phyloP scores from a whole-genome alignment of 352 stramenopile genomes.

The Albugo candida region DNA sequence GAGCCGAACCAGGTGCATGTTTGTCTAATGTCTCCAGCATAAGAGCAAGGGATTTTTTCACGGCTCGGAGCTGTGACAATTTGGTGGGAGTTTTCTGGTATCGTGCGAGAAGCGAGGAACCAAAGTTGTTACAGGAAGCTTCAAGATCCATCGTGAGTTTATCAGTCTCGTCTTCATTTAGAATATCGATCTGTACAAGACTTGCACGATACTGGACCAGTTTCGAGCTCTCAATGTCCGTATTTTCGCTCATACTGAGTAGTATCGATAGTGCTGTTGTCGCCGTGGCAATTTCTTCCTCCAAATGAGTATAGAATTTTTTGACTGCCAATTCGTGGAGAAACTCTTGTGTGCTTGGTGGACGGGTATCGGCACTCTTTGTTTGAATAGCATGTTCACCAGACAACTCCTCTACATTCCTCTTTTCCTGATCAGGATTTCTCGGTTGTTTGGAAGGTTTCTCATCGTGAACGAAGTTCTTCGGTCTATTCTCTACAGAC shows the following conservation, averaged over 20 bases:
- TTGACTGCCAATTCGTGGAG: constrained; percentile 37
- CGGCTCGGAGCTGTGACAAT: too few species aligned
- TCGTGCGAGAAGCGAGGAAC: too few species aligned
- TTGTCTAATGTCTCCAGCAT: too few species aligned
- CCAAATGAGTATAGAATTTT: constrained; percentile 47
- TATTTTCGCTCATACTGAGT: constrained; percentile 46
- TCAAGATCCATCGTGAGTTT: constrained; percentile 5
- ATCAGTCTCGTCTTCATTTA: constrained; percentile 40
- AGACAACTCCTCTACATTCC: too few species aligned
- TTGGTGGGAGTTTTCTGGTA: too few species aligned
- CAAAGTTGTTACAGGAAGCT: too few species aligned
- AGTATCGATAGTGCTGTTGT: constrained; percentile 58
- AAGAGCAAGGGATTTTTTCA: too few species aligned
- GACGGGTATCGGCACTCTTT: not conserved
- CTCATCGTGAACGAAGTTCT: too few species aligned
- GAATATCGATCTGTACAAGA: constrained; percentile 41
- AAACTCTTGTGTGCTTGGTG: constrained; percentile 11
- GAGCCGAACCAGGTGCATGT: too few species aligned
- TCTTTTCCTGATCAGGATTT: too few species aligned
- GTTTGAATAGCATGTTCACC: not conserved
- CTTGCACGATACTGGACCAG: constrained; percentile 37
- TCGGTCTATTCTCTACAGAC: too few species aligned
- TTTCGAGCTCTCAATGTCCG: constrained; percentile 26
- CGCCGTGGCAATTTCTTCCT: constrained; percentile 59
- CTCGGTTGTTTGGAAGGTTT: too few species aligned